Evolutionary conservation across 2,329 filamentous ascomycete genomes (phyloP).

Genomic region (Diaporthe caulivora): DNA sequence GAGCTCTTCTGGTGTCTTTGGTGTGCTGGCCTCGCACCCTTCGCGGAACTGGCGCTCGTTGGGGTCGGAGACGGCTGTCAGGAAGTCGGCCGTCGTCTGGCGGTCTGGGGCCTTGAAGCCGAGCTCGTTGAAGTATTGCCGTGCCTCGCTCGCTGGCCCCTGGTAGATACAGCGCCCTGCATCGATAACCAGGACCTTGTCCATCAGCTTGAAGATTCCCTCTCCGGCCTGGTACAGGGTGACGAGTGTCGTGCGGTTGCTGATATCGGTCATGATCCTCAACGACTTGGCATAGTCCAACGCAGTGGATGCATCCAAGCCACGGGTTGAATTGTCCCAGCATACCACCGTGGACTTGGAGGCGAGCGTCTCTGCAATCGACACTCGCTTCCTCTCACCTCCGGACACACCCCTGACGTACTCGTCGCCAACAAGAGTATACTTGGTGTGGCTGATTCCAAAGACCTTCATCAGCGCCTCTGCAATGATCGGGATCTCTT

Average conservation of each 20-base stretch:
- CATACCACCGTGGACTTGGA: slow-evolving; percentile 73
- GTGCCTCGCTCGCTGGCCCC: slow-evolving; percentile 71
- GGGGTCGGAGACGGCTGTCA: slow-evolving; percentile 81
- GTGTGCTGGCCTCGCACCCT: slow-evolving; percentile 74
- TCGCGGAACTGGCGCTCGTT: slow-evolving; percentile 76
- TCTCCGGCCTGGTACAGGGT: slow-evolving; percentile 76
- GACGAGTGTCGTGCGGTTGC: slow-evolving; percentile 69
- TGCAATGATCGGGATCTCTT: slow-evolving; percentile 67
- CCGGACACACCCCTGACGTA: slow-evolving; percentile 72
- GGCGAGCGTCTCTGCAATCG: slow-evolving; percentile 78
- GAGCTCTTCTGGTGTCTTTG: slow-evolving; percentile 77
- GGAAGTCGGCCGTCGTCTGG: slow-evolving; percentile 81
- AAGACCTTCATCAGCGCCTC: slow-evolving; percentile 76
- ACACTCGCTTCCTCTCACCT: slow-evolving; percentile 80
- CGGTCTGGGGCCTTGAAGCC: slow-evolving; percentile 71
- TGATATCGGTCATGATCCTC: slow-evolving; percentile 75
- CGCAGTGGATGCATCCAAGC: slow-evolving; percentile 75
- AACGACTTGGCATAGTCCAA: slow-evolving; percentile 75
- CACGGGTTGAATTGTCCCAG: slow-evolving; percentile 79
- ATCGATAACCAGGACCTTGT: slow-evolving; percentile 77
- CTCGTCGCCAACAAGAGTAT: slow-evolving; percentile 77
- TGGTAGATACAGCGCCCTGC: slow-evolving; percentile 78
- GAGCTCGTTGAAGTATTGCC: slow-evolving; percentile 73
- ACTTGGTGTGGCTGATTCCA: slow-evolving; percentile 75
- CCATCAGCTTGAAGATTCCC: slow-evolving; percentile 71